Conservation (phyloP, 768 basidiomycete species). For the Cystofilobasidium macerans region DNA sequence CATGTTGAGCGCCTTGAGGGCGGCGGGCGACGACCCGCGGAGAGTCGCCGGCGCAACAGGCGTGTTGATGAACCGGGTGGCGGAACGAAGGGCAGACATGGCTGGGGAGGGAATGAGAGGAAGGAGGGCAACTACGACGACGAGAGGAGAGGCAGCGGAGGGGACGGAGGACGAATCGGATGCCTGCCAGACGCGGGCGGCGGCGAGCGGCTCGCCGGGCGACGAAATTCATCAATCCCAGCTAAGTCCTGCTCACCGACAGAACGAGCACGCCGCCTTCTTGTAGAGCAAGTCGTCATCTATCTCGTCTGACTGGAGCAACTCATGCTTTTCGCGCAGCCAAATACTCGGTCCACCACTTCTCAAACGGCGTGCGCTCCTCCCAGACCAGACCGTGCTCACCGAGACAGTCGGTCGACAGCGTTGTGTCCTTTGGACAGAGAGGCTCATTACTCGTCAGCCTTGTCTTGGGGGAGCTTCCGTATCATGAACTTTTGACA, state of each 20-base stretch:
- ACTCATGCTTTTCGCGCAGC: too few species aligned
- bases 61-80: conserved; percentile 19
- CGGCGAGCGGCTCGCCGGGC: too few species aligned
- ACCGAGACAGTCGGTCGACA: conserved; percentile 1
- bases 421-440: conserved; percentile 15
- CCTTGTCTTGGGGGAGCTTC: too few species aligned
- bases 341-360: conserved; percentile 20
- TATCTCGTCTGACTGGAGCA: too few species aligned
- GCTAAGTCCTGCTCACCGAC: too few species aligned
- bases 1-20: background rate
- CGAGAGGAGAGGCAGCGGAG: background rate
- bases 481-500: too few species aligned
- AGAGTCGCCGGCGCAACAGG: conserved; percentile 10
- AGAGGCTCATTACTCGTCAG: too few species aligned
- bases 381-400: conserved; percentile 13
- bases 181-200: too few species aligned
- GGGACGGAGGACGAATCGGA: background rate
- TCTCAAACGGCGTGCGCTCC: conserved; percentile 15
- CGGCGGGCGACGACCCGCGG: conserved; percentile 2
- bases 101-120: background rate
- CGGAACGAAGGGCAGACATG: conserved; percentile 18
- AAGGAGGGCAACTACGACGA: background rate
- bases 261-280: too few species aligned
- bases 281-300: too few species aligned
- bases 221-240: too few species aligned